Percentiles rank a stretch among this genome's conserved stretches.
phyloP scores from a whole-genome alignment of 2,329 filamentous ascomycete species.

The Talaromyces verruculosus region DNA sequence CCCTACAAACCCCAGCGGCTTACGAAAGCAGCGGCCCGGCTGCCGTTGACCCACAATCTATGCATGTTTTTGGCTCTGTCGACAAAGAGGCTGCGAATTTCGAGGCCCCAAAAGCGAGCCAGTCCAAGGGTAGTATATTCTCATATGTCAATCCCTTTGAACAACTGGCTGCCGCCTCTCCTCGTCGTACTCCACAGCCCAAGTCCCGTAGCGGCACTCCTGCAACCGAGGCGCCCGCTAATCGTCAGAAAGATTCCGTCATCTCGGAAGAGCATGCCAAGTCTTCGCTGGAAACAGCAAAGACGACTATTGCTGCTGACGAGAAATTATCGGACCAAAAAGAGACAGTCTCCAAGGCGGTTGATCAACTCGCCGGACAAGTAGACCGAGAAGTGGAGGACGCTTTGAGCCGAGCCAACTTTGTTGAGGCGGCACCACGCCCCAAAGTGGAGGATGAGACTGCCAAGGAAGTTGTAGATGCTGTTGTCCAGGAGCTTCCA shows the following conservation, averaged over 20 bases:
- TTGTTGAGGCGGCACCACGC: conserved; percentile 48
- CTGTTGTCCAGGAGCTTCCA: conserved; percentile 33
- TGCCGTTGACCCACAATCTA: conserved; percentile 33
- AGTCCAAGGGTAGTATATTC: conserved; percentile 55
- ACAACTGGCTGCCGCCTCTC: conserved; percentile 65
- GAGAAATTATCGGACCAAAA: conserved; percentile 37
- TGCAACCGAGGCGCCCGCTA: conserved; percentile 32
- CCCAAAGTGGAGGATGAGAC: conserved; percentile 37
- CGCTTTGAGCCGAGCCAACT: conserved; percentile 60
- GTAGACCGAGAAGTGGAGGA: conserved; percentile 64
- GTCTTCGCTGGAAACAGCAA: conserved; percentile 19
- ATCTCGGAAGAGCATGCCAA: conserved; percentile 6
- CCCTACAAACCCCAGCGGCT: conserved; percentile 3
- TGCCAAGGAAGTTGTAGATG: conserved; percentile 37
- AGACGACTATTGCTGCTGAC: background rate
- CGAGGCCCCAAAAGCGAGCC: conserved; percentile 39
- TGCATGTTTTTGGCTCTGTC: conserved; percentile 33
- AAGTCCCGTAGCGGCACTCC: conserved; percentile 44
- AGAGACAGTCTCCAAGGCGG: conserved; percentile 70
- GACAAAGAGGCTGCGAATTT: conserved; percentile 35
- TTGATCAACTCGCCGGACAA: conserved; percentile 63
- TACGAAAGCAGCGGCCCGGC: conserved; percentile 21
- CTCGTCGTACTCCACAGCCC: conserved; percentile 56
- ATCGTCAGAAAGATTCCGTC: conserved; percentile 25
- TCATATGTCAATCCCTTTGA: conserved; percentile 74